Evolutionary conservation across 2,329 filamentous ascomycete genomes (phyloP).

Genomic region (Botrytis pseudocinerea): DNA sequence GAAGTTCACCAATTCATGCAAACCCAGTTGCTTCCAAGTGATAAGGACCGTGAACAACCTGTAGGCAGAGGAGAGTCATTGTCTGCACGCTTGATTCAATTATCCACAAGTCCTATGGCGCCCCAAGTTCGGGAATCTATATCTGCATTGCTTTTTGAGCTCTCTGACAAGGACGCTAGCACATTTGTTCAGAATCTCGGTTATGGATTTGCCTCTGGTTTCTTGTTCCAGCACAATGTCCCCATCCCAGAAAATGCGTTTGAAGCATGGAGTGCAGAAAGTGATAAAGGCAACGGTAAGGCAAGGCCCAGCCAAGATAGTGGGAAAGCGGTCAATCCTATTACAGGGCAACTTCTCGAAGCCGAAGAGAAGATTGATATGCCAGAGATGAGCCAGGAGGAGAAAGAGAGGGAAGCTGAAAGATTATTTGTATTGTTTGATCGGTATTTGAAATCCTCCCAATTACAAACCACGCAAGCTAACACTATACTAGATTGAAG

Average conservation of each 20-base stretch:
- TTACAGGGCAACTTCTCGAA: constrained; percentile 39
- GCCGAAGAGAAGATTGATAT: constrained; percentile 45
- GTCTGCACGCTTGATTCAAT: constrained; percentile 72
- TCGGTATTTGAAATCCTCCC: constrained; percentile 30
- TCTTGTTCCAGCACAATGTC: constrained; percentile 81
- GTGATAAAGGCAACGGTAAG: constrained; percentile 31
- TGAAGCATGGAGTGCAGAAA: constrained; percentile 50
- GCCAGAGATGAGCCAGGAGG: constrained; percentile 82
- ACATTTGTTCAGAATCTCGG: constrained; percentile 89
- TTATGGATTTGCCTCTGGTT: constrained; percentile 91
- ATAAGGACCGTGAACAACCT: constrained; percentile 72
- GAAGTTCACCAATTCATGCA: constrained; percentile 64
- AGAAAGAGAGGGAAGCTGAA: constrained; percentile 76
- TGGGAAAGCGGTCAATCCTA: constrained; percentile 35
- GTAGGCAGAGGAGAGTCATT: constrained; percentile 75
- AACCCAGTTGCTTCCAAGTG: constrained; percentile 69
- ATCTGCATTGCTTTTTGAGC: constrained; percentile 78
- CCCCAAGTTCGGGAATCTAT: constrained; percentile 73
- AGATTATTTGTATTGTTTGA: constrained; percentile 41
- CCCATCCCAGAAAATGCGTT: constrained; percentile 68
- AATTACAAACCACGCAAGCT: constrained; percentile 13
- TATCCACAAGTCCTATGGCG: constrained; percentile 72
- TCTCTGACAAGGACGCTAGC: constrained; percentile 77
- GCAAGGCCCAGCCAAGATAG: constrained; percentile 31
- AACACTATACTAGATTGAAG: constrained; percentile 32